These are phyloP conservation scores for Senna siamea DNA, from an alignment of 306 rosid species.

Conservation along the genomic window DNA sequence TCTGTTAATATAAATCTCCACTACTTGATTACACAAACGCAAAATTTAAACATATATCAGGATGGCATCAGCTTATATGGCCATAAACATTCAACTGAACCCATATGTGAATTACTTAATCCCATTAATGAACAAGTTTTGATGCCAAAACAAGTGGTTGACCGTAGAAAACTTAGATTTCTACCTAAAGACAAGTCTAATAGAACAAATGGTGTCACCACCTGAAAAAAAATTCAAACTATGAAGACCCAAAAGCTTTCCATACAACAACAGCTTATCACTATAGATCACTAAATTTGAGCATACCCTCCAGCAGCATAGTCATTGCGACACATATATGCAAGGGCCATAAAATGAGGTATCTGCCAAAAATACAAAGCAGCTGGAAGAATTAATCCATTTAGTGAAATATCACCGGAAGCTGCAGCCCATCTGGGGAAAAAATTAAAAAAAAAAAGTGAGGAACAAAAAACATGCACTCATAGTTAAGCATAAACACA, in stretches of 20 bases:
- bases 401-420: constrained; percentile 76
- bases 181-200: constrained; percentile 4
- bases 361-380: constrained; percentile 98
- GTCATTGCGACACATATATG: constrained; percentile 86
- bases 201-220: constrained; percentile 12
- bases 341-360: constrained; percentile 99
- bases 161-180: neutral
- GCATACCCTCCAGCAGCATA: constrained; percentile 98
- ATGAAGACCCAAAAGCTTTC: constrained; percentile 8
- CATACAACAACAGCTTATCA: neutral
- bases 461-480: constrained; percentile 20
- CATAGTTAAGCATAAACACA: neutral
- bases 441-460: constrained; percentile 29
- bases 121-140: neutral
- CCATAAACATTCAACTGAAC: neutral
- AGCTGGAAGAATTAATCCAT: constrained; percentile 86
- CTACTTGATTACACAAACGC: neutral
- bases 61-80: neutral
- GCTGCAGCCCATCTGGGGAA: constrained; percentile 91
- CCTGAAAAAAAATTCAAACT: neutral
- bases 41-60: neutral
- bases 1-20: neutral
- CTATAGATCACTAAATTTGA: constrained; percentile 17
- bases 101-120: neutral
- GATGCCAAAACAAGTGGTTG: neutral